These are phyloP conservation scores for Trichocladium uniseriatum DNA, from an alignment of 495 filamentous ascomycete species.

Conservation along the genomic window DNA sequence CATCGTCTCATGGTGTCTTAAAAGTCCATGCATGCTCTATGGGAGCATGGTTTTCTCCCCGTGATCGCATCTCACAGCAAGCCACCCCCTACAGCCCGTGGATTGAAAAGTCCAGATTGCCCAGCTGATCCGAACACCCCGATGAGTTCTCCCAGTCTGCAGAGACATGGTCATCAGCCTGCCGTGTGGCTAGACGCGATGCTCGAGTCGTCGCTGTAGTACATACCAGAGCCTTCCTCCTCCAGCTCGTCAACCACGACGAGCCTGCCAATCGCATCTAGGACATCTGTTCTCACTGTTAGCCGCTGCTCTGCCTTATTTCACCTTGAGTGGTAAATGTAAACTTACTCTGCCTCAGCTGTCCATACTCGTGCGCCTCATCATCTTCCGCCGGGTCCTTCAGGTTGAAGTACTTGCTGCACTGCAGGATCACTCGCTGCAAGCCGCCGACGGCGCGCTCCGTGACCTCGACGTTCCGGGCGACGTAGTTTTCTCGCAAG, in stretches of 20 bases:
- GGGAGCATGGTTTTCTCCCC: too few species aligned
- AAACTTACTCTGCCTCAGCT: slow-evolving; percentile 35
- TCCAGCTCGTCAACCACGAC: slow-evolving; percentile 45
- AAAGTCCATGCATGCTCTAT: too few species aligned
- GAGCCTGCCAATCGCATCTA: slow-evolving; percentile 32
- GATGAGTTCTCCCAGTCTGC: slow-evolving; percentile 40
- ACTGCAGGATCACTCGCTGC: slow-evolving; percentile 35
- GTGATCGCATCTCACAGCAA: too few species aligned
- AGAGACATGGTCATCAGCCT: slow-evolving; percentile 20
- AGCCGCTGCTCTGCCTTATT: slow-evolving; percentile 4
- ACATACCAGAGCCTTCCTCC: slow-evolving; percentile 49
- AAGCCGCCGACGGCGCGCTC: slow-evolving; percentile 32
- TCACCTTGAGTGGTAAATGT: background rate
- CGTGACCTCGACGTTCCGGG: slow-evolving; percentile 30
- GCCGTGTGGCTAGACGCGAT: slow-evolving; percentile 33
- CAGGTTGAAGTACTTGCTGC: slow-evolving; percentile 31
- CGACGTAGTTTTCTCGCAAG: slow-evolving; percentile 38
- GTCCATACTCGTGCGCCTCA: slow-evolving; percentile 26
- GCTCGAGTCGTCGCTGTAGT: slow-evolving; percentile 33
- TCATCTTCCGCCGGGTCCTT: slow-evolving; percentile 32
- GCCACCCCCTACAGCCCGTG: slow-evolving; percentile 22
- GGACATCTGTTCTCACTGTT: slow-evolving; percentile 28
- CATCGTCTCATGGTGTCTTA: too few species aligned
- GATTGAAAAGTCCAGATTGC: slow-evolving; percentile 29
- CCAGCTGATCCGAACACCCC: slow-evolving; percentile 32